Percentiles rank a stretch among this genome's conserved stretches.
These are phyloP conservation scores for Orbilia javanica DNA, from an alignment of 2,329 filamentous ascomycete genomes.

Conservation along the genomic window DNA sequence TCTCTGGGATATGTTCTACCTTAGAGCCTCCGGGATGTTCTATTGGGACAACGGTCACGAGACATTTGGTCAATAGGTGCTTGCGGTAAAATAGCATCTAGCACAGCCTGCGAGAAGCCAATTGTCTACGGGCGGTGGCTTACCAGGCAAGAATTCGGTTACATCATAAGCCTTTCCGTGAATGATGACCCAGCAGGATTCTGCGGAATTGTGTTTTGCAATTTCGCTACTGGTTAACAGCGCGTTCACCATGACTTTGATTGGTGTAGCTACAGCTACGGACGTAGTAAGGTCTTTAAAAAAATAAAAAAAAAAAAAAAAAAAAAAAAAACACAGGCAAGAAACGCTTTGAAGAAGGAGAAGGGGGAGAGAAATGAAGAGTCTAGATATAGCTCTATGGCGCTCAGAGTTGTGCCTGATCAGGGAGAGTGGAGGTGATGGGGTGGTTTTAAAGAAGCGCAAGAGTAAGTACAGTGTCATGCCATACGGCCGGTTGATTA, in stretches of 20 bases:
- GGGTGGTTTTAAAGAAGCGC: background rate
- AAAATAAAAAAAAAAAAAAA: too few species aligned
- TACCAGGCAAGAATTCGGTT: slow-evolving; percentile 70
- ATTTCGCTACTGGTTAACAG: slow-evolving; percentile 71
- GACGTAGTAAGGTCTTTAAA: too few species aligned
- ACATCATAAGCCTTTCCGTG: slow-evolving; percentile 87
- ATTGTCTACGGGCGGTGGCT: slow-evolving; percentile 9
- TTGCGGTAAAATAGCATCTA: background rate
- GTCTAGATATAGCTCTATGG: background rate
- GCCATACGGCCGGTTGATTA: slow-evolving; percentile 18
- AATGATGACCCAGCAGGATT: slow-evolving; percentile 82
- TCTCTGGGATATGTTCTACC: slow-evolving; percentile 8
- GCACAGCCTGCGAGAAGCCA: slow-evolving; percentile 24
- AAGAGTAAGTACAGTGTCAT: slow-evolving; percentile 21
- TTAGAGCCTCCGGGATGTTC: slow-evolving; percentile 88
- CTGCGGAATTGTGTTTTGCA: slow-evolving; percentile 80
- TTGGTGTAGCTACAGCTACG: background rate
- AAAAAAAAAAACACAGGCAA: too few species aligned
- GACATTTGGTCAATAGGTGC: background rate
- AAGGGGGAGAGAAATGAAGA: background rate
- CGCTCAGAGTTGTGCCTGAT: background rate
- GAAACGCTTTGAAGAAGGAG: background rate
- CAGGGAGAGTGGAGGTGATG: slow-evolving; percentile 1
- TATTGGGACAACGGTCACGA: slow-evolving; percentile 61
- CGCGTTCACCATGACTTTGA: slow-evolving; percentile 33